Evolutionary conservation across 225 moss, liverwort and hornwort genomes (phyloP), one percentile per base, ranked within the genome.

Genomic region (Sphagnum contortum): DNA sequence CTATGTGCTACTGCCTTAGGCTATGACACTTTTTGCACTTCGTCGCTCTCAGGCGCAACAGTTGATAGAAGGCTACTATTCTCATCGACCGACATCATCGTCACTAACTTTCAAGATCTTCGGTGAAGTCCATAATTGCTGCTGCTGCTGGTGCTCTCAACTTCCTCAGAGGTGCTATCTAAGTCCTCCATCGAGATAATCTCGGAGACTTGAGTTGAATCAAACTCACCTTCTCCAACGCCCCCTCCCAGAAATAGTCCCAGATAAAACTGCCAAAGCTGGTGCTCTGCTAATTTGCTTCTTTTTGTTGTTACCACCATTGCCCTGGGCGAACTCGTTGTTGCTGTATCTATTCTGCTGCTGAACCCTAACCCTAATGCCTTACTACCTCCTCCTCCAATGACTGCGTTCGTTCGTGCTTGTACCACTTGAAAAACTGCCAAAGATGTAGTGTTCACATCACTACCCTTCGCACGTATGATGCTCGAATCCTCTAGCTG

Each of bases 61-160:
- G 83, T 72, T 10, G 75, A 60, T 14, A 82, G 59, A 5, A 62
- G 64, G 2, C 64, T 52, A 50, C 69, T 81, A 11, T 79, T 72
- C 10, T 29, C 29, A 29, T 29, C 29, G 29, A 29, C 29, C 29
- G 29, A 29, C 29, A 29, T 29, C 29, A 79, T 66, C 9, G 75
- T 74, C 59, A 47, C 64, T 5, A 63, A 5, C 11, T 29, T 66
- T 2, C 55, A 14, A 59, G 55, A 59, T 4, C 79, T 65, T 57
- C 58, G 47, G 1, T 66, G 69, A 14, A 72, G 5, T 47, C 44
- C 48, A 3, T 57, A 45, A 47, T 53, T 48, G 2, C 5, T 4
- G 45, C 56, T 45, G 12, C 50, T 44, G n/a, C 53, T 69, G 44
- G 51, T 63, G 64, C 67, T 63, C 10, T 57, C 66, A 49, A 69